These are phyloP conservation scores for Xylariaceae sp. DNA, from an alignment of 2,329 filamentous ascomycete genomes.

Conservation along the genomic window DNA sequence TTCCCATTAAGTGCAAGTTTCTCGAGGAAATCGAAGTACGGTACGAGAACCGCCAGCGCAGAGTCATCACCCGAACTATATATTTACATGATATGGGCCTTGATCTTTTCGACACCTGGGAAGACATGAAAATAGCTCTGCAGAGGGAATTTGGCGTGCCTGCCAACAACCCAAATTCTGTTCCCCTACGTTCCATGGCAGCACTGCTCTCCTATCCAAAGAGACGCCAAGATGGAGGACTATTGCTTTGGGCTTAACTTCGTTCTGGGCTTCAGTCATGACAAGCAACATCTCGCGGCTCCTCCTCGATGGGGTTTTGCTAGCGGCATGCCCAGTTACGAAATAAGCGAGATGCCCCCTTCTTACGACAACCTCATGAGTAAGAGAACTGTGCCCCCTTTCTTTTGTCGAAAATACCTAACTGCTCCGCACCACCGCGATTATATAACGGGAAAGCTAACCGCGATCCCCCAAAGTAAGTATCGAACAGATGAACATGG, in stretches of 20 bases:
- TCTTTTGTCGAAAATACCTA: too few relatives aligned
- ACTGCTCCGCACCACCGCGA: neutral
- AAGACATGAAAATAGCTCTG: neutral
- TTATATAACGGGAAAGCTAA: neutral
- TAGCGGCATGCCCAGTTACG: neutral
- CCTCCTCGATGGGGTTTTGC: neutral
- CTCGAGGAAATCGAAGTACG: neutral
- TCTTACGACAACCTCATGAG: neutral
- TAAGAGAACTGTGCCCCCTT: neutral
- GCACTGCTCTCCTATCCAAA: neutral
- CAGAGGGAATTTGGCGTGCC: neutral
- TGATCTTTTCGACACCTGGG: neutral
- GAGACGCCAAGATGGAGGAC: neutral
- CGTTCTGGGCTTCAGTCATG: neutral
- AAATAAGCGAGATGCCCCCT: neutral
- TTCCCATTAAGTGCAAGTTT: constrained; percentile 29
- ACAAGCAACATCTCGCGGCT: neutral
- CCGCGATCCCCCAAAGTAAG: neutral
- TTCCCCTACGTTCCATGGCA: neutral
- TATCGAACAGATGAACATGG: neutral
- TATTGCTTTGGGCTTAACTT: neutral
- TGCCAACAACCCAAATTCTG: neutral
- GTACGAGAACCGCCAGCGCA: neutral
- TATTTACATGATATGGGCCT: neutral
- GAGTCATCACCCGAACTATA: neutral